phyloP scores from a whole-genome alignment of 768 basidiomycete species.

The Dendrothele bispora region DNA sequence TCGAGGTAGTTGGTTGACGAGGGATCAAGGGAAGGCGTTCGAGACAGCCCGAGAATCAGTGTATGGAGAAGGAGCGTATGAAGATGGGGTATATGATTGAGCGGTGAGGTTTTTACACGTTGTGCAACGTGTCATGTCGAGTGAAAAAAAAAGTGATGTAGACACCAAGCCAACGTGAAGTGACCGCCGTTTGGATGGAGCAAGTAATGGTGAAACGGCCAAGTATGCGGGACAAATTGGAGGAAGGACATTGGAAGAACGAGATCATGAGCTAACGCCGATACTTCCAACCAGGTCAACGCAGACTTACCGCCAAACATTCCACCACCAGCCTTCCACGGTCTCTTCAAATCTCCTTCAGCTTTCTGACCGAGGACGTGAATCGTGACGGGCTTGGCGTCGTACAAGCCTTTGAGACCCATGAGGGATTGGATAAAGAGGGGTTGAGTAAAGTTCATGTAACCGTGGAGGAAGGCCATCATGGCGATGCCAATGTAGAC shows the following conservation, averaged over 20 bases:
- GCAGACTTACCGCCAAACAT: constrained; percentile 75
- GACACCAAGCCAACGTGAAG: constrained; percentile 29
- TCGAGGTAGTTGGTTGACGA: no score
- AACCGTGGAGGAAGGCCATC: constrained; percentile 92
- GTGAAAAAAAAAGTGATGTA: no score
- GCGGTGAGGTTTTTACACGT: no score
- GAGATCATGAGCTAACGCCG: no score
- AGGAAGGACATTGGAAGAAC: neutral
- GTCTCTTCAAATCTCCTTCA: constrained; percentile 85
- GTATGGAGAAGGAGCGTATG: no score
- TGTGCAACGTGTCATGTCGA: no score
- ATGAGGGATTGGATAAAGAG: constrained; percentile 94
- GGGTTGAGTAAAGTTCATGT: constrained; percentile 95
- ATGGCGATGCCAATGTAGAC: constrained; percentile 76
- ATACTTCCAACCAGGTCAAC: neutral
- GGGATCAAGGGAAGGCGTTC: no score
- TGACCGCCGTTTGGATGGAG: neutral
- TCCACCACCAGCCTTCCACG: constrained; percentile 73
- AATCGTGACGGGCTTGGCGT: constrained; percentile 81
- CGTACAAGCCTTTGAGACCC: constrained; percentile 90
- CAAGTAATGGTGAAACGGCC: constrained; percentile 7
- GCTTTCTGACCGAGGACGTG: constrained; percentile 79
- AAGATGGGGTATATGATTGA: no score
- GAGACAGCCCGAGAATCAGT: no score
- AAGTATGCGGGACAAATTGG: neutral